phyloP scores from a whole-genome alignment of 2,329 filamentous ascomycete species.

The Cladophialophora psammophila region DNA sequence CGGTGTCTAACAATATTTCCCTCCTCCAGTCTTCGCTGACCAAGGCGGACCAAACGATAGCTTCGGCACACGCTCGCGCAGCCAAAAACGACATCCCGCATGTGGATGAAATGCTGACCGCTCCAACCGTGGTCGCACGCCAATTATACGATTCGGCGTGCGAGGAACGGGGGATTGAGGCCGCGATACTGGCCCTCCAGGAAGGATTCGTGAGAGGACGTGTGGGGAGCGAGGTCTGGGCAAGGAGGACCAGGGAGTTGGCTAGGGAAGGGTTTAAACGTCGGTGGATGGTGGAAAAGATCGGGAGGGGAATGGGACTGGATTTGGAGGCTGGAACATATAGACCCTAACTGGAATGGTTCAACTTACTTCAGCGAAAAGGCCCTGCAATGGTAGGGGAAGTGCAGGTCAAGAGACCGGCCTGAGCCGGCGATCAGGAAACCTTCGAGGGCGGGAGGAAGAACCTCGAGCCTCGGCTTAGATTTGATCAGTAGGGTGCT shows the following conservation, averaged over 20 bases:
- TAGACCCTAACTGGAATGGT: not conserved
- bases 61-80: conserved; percentile 69
- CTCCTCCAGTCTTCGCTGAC: conserved; percentile 79
- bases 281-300: conserved; percentile 55
- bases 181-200: conserved; percentile 75
- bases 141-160: conserved; percentile 90
- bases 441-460: too few relatives aligned
- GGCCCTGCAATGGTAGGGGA: too few relatives aligned
- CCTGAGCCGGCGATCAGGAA: too few relatives aligned
- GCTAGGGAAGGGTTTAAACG: conserved; percentile 58
- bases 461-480: too few relatives aligned
- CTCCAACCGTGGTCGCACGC: conserved; percentile 88
- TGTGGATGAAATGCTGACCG: conserved; percentile 91
- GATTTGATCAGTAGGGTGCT: too few relatives aligned
- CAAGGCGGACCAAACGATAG: conserved; percentile 79
- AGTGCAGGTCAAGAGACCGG: too few relatives aligned
- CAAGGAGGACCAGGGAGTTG: conserved; percentile 54
- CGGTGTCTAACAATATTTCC: conserved; percentile 77
- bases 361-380: not conserved
- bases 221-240: conserved; percentile 56
- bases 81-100: conserved; percentile 66
- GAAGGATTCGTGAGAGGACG: conserved; percentile 54
- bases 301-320: conserved; percentile 55
- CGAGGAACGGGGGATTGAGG: conserved; percentile 85
- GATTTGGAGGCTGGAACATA: conserved; percentile 38